Base-by-base conservation (phyloP, 2,329 filamentous ascomycete species). In the Cercospora sp. region DNA sequence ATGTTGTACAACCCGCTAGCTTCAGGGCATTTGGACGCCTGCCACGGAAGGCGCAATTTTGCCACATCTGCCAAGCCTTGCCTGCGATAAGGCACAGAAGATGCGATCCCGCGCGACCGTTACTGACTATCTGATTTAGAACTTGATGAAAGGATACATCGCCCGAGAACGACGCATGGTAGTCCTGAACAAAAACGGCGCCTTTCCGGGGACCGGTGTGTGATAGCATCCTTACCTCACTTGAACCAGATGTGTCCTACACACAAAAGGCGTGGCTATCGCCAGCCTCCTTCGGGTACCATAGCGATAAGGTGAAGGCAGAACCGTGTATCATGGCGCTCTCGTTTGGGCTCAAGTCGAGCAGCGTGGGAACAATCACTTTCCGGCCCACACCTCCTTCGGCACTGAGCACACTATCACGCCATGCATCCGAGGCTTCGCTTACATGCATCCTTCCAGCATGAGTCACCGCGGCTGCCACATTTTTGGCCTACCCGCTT, bases 71-170 rank as follows among this genome's bases (percentile, higher is more conserved):
- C 48, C 48, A 28, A 55, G 23, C 16, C 12, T 55, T 16, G 23
- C 23, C 23, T n/a, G 23, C 23, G 6, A 28, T 26, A 16, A 55
- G 12, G 5, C 20, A 28, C 12, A 55, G 23, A 26, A 8, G 23
- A 55, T 26, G 23, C 20, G 20, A 26, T 28, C 6, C 6, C 20
- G 5, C 20, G 48, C 23, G 13, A 30, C 12, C 12, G 3, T 12
- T 13, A 16, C 48, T 55, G 48, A 55, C 23, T n/a, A n/a, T n/a
- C 7, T 26, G 23, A n/a, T 30, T 58, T 73, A 97, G 93, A 91
- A 91, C 68, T 85, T 95, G 26, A 97, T 99, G 92, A 99, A 98
- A 81, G 95, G 96, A 48, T 99, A 99, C 80, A 99, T 99, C 73
- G 90, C 94, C 33, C 90, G 94, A 64, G 94, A 97, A 73, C 89